Conservation (phyloP, 495 filamentous ascomycete species). For the Aspergillus leporis region DNA sequence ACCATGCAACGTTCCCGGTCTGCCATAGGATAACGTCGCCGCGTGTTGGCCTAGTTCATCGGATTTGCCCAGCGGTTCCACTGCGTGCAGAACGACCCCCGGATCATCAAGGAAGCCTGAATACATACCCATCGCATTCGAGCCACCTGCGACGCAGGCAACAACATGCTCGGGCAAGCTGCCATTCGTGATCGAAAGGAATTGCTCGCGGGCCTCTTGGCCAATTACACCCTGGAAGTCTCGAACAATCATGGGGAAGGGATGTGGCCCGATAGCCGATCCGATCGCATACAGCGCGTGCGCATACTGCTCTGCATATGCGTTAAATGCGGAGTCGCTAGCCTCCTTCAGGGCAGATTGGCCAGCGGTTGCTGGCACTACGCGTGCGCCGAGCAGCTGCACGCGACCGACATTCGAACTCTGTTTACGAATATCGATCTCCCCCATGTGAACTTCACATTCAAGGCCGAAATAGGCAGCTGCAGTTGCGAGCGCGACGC, state of each 20-base stretch:
- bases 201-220: slow-evolving; percentile 79
- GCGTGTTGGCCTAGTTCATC: slow-evolving; percentile 74
- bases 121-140: slow-evolving; percentile 84
- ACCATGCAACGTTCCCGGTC: slow-evolving; percentile 86
- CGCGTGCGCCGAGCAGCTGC: slow-evolving; percentile 85
- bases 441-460: slow-evolving; percentile 96
- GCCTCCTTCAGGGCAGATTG: slow-evolving; percentile 85
- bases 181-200: slow-evolving; percentile 39
- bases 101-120: slow-evolving; percentile 80
- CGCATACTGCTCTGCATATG: slow-evolving; percentile 83
- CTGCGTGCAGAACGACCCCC: slow-evolving; percentile 76
- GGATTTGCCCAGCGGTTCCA: slow-evolving; percentile 87
- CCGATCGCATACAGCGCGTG: slow-evolving; percentile 99
- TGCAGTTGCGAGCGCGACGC: slow-evolving; percentile 92
- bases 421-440: slow-evolving; percentile 92
- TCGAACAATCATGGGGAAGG: slow-evolving; percentile 94
- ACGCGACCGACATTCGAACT: slow-evolving; percentile 96
- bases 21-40: slow-evolving; percentile 74
- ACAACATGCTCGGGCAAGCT: slow-evolving; percentile 81
- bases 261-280: slow-evolving; percentile 92
- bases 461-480: slow-evolving; percentile 96
- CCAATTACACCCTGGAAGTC: slow-evolving; percentile 97
- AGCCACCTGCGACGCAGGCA: slow-evolving; percentile 86
- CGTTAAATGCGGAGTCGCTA: slow-evolving; percentile 88
- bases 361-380: slow-evolving; percentile 86